Evolutionary conservation across 1,139 yeast genomes (phyloP).

Genomic region (Hyphopichia khmerensis): DNA sequence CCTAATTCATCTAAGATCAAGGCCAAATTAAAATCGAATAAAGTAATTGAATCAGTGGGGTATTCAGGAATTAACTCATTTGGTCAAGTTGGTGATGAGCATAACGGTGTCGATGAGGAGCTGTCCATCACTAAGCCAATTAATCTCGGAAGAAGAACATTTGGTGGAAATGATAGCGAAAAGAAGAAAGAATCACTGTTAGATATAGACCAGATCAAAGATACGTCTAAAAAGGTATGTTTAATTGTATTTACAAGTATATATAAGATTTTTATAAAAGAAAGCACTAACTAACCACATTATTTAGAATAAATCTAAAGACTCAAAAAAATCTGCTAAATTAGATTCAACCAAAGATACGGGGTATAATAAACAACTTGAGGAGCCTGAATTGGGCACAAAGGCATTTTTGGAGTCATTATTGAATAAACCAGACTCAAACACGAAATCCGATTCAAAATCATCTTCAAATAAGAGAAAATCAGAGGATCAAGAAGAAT

Average conservation of each 20-base stretch:
- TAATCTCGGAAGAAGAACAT: slow-evolving; percentile 21
- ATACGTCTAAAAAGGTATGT: background rate
- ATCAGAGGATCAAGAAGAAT: slow-evolving; percentile 10
- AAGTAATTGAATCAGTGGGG: slow-evolving; percentile 42
- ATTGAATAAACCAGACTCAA: slow-evolving; percentile 23
- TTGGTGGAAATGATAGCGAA: slow-evolving; percentile 16
- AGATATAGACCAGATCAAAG: slow-evolving; percentile 2
- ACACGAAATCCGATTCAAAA: slow-evolving; percentile 5
- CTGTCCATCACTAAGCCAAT: slow-evolving; percentile 15
- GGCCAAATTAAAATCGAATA: slow-evolving; percentile 19
- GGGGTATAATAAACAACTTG: slow-evolving; percentile 19
- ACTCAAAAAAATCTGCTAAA: background rate
- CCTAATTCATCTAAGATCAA: slow-evolving; percentile 29
- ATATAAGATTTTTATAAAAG: slow-evolving; percentile 2
- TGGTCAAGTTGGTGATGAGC: slow-evolving; percentile 14
- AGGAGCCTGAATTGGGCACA: slow-evolving; percentile 7
- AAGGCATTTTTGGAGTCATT: slow-evolving; percentile 22
- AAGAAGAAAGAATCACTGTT: slow-evolving; percentile 1
- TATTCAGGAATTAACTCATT: slow-evolving; percentile 41
- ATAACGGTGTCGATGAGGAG: too few species aligned
- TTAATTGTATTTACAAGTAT: background rate
- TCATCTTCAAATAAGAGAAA: slow-evolving; percentile 3
- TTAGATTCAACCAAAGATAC: slow-evolving; percentile 1
- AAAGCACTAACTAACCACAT: background rate
- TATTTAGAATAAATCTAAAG: background rate